These are phyloP conservation scores for Datura wrightii DNA, from an alignment of 257 asterid species.

Conservation along the genomic window DNA sequence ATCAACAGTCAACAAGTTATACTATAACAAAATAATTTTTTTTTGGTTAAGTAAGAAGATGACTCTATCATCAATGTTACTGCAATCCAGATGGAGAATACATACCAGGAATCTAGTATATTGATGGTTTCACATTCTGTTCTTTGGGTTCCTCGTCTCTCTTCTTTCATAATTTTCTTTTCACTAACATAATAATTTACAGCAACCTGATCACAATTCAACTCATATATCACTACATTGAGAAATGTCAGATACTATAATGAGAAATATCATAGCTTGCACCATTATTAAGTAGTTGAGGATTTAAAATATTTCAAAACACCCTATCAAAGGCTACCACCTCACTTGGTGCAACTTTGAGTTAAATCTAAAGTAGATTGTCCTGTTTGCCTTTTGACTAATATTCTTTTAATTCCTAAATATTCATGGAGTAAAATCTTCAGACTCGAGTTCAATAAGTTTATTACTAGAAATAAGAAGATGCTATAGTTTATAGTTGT, in stretches of 20 bases:
- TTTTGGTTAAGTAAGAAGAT: not conserved
- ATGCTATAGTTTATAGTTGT: not conserved
- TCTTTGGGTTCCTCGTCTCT: constrained; percentile 48
- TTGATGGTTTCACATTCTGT: constrained; percentile 57
- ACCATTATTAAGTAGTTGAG: too few species aligned
- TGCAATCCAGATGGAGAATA: constrained; percentile 33
- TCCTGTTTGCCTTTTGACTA: not conserved
- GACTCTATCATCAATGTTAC: not conserved
- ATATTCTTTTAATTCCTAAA: not conserved
- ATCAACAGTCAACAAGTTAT: constrained; percentile 10
- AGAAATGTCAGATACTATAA: not conserved
- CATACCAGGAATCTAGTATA: constrained; percentile 85
- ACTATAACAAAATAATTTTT: not conserved
- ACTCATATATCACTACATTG: constrained; percentile 95
- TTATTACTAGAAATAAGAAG: not conserved
- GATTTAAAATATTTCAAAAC: too few species aligned
- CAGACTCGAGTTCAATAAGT: not conserved
- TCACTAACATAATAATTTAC: constrained; percentile 64
- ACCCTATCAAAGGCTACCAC: too few species aligned
- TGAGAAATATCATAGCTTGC: too few species aligned
- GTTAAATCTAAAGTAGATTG: not conserved
- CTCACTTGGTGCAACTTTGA: not conserved
- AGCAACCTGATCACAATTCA: constrained; percentile 81
- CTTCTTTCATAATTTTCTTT: constrained; percentile 44
- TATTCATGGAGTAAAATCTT: not conserved